These are phyloP conservation scores for Elaeis guineensis DNA, from an alignment of 176 grass and related monocot genomes.

Conservation along the genomic window DNA sequence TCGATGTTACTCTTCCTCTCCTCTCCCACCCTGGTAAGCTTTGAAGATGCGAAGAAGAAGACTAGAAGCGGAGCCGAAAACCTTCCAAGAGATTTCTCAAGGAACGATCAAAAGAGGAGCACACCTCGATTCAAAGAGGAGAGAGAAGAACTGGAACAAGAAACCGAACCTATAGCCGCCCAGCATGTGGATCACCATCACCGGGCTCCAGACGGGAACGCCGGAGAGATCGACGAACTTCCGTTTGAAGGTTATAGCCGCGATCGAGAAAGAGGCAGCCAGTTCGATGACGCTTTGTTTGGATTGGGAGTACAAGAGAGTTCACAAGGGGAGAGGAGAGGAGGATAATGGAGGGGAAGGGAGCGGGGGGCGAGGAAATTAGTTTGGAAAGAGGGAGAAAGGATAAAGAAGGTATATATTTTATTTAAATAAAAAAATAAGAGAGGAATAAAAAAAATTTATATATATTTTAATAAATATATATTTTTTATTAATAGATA, in stretches of 20 bases:
- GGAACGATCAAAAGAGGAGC: background rate
- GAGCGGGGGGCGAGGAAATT: no score
- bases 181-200: conserved; percentile 76
- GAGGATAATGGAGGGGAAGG: no score
- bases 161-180: conserved; percentile 57
- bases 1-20: conserved; percentile 57
- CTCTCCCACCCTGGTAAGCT: conserved; percentile 64
- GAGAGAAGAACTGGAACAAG: background rate
- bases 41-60: conserved; percentile 81
- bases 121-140: no score
- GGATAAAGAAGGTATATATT: no score
- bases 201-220: conserved; percentile 51
- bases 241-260: conserved; percentile 50
- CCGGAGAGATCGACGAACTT: conserved; percentile 75
- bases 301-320: no score
- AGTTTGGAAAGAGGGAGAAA: no score
- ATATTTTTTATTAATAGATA: no score
- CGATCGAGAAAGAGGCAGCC: conserved; percentile 48
- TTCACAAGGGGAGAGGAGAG: no score
- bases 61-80: conserved; percentile 61
- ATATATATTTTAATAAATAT: no score
- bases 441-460: no score
- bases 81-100: conserved; percentile 13
- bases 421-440: no score
- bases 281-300: no score